These are phyloP conservation scores for Pestalotiopsis sp. DNA, from an alignment of 2,329 filamentous ascomycete genomes.

Conservation along the genomic window DNA sequence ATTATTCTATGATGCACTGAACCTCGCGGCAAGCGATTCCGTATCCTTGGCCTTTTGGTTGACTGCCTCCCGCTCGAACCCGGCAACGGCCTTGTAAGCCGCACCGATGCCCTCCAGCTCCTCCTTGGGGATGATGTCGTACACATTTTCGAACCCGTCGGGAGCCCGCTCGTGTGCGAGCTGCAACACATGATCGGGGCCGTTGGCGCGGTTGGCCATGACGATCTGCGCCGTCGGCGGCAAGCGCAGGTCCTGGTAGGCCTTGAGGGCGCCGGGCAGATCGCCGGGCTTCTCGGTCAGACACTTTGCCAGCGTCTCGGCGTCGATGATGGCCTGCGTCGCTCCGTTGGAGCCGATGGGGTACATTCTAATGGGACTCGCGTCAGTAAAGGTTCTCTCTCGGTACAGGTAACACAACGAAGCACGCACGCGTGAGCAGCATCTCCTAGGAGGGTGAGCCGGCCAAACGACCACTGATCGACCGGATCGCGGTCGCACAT, in stretches of 20 bases:
- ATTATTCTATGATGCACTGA: neutral
- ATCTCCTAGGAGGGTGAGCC: constrained; percentile 16
- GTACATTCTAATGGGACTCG: constrained; percentile 32
- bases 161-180: constrained; percentile 46
- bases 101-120: constrained; percentile 40
- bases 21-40: constrained; percentile 23
- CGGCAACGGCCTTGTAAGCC: constrained; percentile 42
- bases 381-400: neutral
- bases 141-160: constrained; percentile 40
- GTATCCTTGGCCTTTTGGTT: constrained; percentile 41
- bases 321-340: constrained; percentile 46
- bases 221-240: constrained; percentile 47
- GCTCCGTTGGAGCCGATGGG: constrained; percentile 46
- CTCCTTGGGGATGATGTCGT: constrained; percentile 40
- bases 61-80: constrained; percentile 47
- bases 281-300: constrained; percentile 30
- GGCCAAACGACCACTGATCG: constrained; percentile 9
- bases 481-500: constrained; percentile 42
- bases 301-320: constrained; percentile 37
- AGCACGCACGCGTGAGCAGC: constrained; percentile 6
- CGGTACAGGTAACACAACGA: neutral
- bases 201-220: constrained; percentile 47
- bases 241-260: constrained; percentile 40
- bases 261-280: constrained; percentile 34
- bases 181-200: constrained; percentile 48